Conservation (phyloP, 768 basidiomycete genomes). For the Kockovaella imperatae region DNA sequence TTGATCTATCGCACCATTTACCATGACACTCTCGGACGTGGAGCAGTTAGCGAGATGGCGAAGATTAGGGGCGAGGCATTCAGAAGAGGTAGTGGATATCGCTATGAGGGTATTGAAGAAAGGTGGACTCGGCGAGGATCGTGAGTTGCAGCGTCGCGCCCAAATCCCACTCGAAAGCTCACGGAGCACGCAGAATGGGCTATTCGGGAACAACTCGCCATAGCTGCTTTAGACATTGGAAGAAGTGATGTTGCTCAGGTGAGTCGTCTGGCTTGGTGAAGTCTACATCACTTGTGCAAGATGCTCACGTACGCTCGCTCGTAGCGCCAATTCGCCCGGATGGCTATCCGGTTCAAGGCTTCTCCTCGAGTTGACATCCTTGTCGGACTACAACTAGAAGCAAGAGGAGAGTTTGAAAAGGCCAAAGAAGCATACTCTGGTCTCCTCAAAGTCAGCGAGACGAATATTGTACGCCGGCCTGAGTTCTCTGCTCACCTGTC, state of each 20-base stretch:
- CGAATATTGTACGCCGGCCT: constrained; percentile 34
- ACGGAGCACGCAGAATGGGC: constrained; percentile 37
- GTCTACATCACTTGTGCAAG: neutral
- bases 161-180: neutral
- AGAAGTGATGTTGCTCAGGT: constrained; percentile 27
- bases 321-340: constrained; percentile 35
- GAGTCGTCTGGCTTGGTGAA: constrained; percentile 8
- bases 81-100: constrained; percentile 35
- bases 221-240: constrained; percentile 41
- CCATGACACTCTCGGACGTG: constrained; percentile 3
- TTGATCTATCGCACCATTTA: no score
- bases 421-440: constrained; percentile 33
- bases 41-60: constrained; percentile 35
- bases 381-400: constrained; percentile 38
- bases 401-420: constrained; percentile 18
- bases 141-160: constrained; percentile 12
- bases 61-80: constrained; percentile 34
- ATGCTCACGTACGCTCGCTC: neutral
- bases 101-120: constrained; percentile 20
- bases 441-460: constrained; percentile 35
- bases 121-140: constrained; percentile 24
- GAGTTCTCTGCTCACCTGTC: neutral
- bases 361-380: constrained; percentile 42
- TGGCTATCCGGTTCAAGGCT: constrained; percentile 28
- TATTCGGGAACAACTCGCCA: constrained; percentile 42